These are phyloP conservation scores for Fusarium transvaalense DNA, from an alignment of 2,329 filamentous ascomycete genomes.

Conservation along the genomic window DNA sequence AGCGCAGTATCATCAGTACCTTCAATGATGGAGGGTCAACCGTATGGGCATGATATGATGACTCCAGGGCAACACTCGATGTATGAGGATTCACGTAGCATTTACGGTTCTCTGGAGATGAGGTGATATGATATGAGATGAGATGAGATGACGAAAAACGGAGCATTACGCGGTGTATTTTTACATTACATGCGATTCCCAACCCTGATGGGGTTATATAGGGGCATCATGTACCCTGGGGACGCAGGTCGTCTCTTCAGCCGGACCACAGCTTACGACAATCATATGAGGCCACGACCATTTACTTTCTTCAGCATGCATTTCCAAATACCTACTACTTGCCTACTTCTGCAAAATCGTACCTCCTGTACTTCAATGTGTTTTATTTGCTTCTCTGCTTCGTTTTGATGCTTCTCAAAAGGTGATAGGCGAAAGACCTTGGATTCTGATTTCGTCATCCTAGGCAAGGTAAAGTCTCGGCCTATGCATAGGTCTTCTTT, in stretches of 20 bases:
- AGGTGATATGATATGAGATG: background rate
- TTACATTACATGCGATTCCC: slow-evolving; percentile 17
- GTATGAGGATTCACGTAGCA: slow-evolving; percentile 31
- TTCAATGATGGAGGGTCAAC: slow-evolving; percentile 25
- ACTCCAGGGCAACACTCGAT: slow-evolving; percentile 26
- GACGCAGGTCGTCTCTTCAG: slow-evolving; percentile 32
- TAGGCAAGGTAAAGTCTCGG: no score
- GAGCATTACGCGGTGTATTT: slow-evolving; percentile 19
- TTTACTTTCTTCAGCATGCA: slow-evolving; percentile 5
- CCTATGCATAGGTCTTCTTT: no score
- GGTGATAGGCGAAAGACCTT: background rate
- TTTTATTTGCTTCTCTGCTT: background rate
- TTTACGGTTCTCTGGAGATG: slow-evolving; percentile 30
- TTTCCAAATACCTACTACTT: slow-evolving; percentile 6
- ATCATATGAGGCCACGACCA: slow-evolving; percentile 33
- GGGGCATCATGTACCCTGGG: slow-evolving; percentile 9
- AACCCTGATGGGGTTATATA: slow-evolving; percentile 13
- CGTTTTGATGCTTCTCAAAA: background rate
- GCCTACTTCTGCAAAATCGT: background rate
- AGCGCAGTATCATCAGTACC: slow-evolving; percentile 31
- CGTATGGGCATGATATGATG: slow-evolving; percentile 30
- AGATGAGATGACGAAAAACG: slow-evolving; percentile 24
- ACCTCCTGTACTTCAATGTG: background rate
- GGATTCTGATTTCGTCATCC: no score
- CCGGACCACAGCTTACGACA: slow-evolving; percentile 40